These are phyloP conservation scores for Phaeophleospora eucalypticola DNA, from an alignment of 2,329 filamentous ascomycete species.

Conservation along the genomic window DNA sequence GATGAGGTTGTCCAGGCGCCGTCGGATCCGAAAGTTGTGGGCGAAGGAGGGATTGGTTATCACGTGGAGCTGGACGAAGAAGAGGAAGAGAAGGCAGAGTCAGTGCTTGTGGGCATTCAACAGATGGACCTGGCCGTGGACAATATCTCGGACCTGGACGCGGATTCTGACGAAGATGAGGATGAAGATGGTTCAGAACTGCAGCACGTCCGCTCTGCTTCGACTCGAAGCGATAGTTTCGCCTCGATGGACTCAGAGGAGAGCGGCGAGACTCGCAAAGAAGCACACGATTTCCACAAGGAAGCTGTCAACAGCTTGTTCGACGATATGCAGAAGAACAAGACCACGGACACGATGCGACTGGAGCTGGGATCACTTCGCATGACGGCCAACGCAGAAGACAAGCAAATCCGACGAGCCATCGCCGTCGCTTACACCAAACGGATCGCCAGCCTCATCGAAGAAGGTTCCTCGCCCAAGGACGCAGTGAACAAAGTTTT, in stretches of 20 bases:
- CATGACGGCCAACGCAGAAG: conserved; percentile 84
- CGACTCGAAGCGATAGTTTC: conserved; percentile 33
- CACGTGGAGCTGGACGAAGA: conserved; percentile 59
- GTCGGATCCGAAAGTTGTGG: conserved; percentile 53
- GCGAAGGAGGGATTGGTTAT: conserved; percentile 56
- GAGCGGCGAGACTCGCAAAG: conserved; percentile 39
- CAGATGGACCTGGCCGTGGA: conserved; percentile 48
- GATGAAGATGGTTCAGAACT: conserved; percentile 40
- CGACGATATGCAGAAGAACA: conserved; percentile 71
- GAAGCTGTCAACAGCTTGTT: conserved; percentile 85
- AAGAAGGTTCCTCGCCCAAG: conserved; percentile 36
- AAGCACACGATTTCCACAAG: conserved; percentile 68
- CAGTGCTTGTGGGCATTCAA: conserved; percentile 28
- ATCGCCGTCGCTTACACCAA: conserved; percentile 82
- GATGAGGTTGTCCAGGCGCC: conserved; percentile 31
- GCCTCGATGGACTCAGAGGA: conserved; percentile 59
- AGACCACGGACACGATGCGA: conserved; percentile 77
- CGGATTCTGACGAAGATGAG: conserved; percentile 38
- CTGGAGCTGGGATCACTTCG: conserved; percentile 92
- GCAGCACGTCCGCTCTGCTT: conserved; percentile 36
- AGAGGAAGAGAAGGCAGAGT: conserved; percentile 51
- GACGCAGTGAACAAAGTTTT: conserved; percentile 41
- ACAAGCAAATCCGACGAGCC: conserved; percentile 80
- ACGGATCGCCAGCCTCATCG: conserved; percentile 68
- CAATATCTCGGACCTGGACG: conserved; percentile 60